These are phyloP conservation scores for Fusarium hainanense DNA, from an alignment of 2,329 filamentous ascomycete genomes.

Conservation along the genomic window DNA sequence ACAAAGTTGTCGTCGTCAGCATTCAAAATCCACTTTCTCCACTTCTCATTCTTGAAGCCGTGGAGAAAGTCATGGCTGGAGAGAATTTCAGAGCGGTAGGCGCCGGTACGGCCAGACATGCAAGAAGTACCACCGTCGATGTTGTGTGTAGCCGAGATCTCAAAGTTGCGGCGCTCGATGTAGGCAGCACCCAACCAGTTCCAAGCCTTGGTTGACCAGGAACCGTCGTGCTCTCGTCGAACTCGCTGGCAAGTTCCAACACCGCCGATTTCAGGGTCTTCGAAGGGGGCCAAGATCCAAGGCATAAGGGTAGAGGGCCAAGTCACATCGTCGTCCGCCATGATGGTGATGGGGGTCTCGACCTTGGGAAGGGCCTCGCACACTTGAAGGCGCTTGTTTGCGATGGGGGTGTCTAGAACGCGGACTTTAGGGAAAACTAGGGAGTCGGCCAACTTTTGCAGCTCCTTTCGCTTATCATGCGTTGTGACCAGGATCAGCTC, in stretches of 20 bases:
- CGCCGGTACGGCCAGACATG: slow-evolving; percentile 93
- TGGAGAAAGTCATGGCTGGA: slow-evolving; percentile 86
- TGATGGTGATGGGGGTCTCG: slow-evolving; percentile 83
- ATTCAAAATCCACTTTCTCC: slow-evolving; percentile 89
- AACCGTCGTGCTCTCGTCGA: slow-evolving; percentile 72
- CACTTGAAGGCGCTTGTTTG: slow-evolving; percentile 95
- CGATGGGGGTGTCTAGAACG: slow-evolving; percentile 81
- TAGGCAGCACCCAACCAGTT: slow-evolving; percentile 94
- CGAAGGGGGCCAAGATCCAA: slow-evolving; percentile 94
- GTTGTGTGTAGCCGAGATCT: slow-evolving; percentile 94
- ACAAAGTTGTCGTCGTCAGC: slow-evolving; percentile 99
- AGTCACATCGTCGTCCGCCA: slow-evolving; percentile 95
- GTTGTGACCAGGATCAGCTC: slow-evolving; percentile 90
- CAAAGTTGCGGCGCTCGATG: slow-evolving; percentile 93
- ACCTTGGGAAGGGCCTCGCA: slow-evolving; percentile 90
- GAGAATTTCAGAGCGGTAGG: slow-evolving; percentile 89
- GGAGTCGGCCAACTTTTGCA: slow-evolving; percentile 74
- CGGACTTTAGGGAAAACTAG: slow-evolving; percentile 71
- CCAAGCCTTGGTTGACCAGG: slow-evolving; percentile 74
- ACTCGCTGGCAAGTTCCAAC: slow-evolving; percentile 93
- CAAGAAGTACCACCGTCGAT: slow-evolving; percentile 97
- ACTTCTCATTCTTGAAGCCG: slow-evolving; percentile 91
- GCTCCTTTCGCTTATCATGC: slow-evolving; percentile 76
- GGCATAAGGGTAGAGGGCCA: slow-evolving; percentile 88
- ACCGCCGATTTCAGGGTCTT: slow-evolving; percentile 83